Evolutionary conservation across 1,139 yeast species (phyloP), one percentile per base, ranked within the genome.

Genomic region (Keqinozyma sinolaborantium): DNA sequence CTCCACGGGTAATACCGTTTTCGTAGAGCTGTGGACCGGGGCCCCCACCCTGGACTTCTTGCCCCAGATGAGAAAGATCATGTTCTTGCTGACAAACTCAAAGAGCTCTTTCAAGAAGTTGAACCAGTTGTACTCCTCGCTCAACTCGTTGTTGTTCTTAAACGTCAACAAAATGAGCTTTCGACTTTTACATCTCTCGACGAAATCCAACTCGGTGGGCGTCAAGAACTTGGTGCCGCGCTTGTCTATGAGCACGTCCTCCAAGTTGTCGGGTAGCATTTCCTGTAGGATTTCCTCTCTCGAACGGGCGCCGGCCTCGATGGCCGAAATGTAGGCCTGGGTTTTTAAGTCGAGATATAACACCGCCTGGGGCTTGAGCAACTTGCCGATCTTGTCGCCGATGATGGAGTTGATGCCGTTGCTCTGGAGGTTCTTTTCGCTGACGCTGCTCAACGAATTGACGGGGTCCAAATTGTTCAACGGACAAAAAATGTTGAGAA

Each of bases 251-350:
- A 58, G 40, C 2, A 51, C 45, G 52, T 73, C 73, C 27, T 76
- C 82, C 45, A 88, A 52, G 45, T 81, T 71, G 5, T 66, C 66
- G 0, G 95, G 94, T 44, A 92, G 83, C 30, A 90, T 72, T 47
- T 81, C 87, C 39, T 85, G 81, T 40, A 90, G 60, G 7, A 87
- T 75, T 32, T 83, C 92, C 38, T 71, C 72, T 44, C 79, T 71
- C 2, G 86, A 70, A 40, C 81, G 59, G 37, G 81, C 88, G 7
- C 79, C 80, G 4, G 85, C 80, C 45, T 83, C 86, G 41, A 90
- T 60, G 0, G 95, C 95, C 0, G 96, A 82, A 16, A 92, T 88
- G 50, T 80, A 92, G 0, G 96, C 96, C 57, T 92, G 98, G 0
- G 98, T 92, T 53, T 92, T 92, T 50, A 92, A 68, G 47, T 92